Evolutionary conservation across 345 rosid species (phyloP).

Genomic region (Brassica rapa): DNA sequence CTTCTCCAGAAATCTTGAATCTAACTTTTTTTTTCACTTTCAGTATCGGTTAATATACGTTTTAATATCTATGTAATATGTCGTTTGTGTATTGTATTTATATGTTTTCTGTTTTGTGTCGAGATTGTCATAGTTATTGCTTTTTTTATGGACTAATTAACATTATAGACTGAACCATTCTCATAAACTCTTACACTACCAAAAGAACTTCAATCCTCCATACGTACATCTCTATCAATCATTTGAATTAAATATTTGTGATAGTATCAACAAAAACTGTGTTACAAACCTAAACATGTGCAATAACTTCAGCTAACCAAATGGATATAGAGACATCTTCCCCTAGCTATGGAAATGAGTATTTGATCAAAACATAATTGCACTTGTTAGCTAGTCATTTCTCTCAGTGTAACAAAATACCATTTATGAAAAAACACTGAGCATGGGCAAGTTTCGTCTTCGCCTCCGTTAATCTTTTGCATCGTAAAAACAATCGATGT

Average conservation of each 20-base stretch:
- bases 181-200: neutral
- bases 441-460: neutral
- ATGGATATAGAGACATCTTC: neutral
- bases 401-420: neutral
- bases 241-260: no score
- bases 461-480: neutral
- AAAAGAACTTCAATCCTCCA: no score
- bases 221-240: neutral
- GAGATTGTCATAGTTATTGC: neutral
- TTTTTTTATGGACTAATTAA: neutral
- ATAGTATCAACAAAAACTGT: neutral
- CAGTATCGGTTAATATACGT: neutral
- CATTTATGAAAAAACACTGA: neutral
- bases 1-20: slow-evolving; percentile 49
- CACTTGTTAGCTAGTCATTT: neutral
- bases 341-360: neutral
- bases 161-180: neutral
- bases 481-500: neutral
- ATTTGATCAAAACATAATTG: neutral
- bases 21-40: neutral
- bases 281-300: neutral
- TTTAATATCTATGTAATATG: neutral
- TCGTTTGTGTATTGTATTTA: slow-evolving; percentile 1
- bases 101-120: neutral
- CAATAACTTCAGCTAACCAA: neutral